Evolutionary conservation across 2,329 filamentous ascomycete species (phyloP).

Genomic region (Ceratocystis cubensis): DNA sequence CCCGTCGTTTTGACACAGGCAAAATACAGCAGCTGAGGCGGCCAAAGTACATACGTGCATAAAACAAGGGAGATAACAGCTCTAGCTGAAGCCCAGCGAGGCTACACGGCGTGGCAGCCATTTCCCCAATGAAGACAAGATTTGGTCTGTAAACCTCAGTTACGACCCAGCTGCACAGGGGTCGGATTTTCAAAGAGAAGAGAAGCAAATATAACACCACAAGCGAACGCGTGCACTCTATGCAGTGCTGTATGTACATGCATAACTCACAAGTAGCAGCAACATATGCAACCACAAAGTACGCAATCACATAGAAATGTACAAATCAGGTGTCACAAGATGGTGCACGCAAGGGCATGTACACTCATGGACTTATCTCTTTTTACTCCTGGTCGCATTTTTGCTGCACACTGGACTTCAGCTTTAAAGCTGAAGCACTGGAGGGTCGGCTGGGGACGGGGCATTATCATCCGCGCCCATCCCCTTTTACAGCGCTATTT

Average conservation of each 20-base stretch:
- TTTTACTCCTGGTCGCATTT: neutral
- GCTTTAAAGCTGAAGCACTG: conserved; percentile 3
- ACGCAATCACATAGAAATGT: neutral
- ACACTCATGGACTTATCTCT: neutral
- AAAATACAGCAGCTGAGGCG: neutral
- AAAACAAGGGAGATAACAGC: neutral
- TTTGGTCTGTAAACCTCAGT: neutral
- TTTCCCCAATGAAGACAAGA: neutral
- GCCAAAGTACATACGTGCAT: neutral
- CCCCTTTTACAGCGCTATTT: neutral
- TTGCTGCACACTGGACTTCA: neutral
- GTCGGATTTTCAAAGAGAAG: neutral
- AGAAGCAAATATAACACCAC: too few species aligned
- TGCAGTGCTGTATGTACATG: neutral
- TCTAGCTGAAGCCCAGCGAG: neutral
- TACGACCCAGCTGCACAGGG: neutral
- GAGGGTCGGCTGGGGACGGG: neutral
- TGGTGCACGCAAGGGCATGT: neutral
- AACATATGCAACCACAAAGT: neutral
- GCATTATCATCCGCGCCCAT: neutral
- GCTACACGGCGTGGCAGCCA: neutral
- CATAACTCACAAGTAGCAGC: neutral
- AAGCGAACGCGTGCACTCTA: neutral
- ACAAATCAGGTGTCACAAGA: neutral
- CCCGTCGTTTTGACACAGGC: neutral